These are phyloP conservation scores for Xylariales sp. DNA, from an alignment of 2,329 filamentous ascomycete genomes.

Conservation along the genomic window DNA sequence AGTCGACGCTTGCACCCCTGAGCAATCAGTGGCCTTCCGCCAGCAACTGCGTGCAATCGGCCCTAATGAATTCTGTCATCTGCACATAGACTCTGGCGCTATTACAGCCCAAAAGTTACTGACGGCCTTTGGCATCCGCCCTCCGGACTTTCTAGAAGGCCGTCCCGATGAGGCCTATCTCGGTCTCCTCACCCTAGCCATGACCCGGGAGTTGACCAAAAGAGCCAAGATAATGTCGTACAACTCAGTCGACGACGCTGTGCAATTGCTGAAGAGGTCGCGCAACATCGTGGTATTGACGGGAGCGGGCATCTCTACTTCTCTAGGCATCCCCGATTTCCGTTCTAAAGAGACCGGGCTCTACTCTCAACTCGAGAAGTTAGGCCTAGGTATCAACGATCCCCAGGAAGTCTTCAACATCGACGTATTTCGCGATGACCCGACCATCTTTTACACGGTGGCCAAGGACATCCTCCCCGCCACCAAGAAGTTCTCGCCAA, in stretches of 20 bases:
- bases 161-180: constrained; percentile 80
- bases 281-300: constrained; percentile 94
- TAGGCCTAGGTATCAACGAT: constrained; percentile 76
- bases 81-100: constrained; percentile 74
- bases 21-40: constrained; percentile 76
- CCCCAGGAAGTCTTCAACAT: constrained; percentile 98
- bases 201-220: constrained; percentile 83
- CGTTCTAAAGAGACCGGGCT: constrained; percentile 92
- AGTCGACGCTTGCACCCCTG: constrained; percentile 56
- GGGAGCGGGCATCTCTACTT: constrained; percentile 95
- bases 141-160: constrained; percentile 79
- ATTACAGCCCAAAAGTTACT: constrained; percentile 86
- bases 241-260: constrained; percentile 90
- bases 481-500: constrained; percentile 85
- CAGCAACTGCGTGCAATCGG: constrained; percentile 79
- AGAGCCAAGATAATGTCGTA: constrained; percentile 81
- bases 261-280: constrained; percentile 76
- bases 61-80: constrained; percentile 79
- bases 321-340: constrained; percentile 96
- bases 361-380: constrained; percentile 83
- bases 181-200: constrained; percentile 78
- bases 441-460: constrained; percentile 88
- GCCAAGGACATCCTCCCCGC: constrained; percentile 89
- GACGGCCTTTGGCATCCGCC: constrained; percentile 83
- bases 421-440: constrained; percentile 84